Evolutionary conservation across 2,329 filamentous ascomycete genomes (phyloP), one percentile per base, ranked within the genome.

Genomic region (Penicillium italicum): DNA sequence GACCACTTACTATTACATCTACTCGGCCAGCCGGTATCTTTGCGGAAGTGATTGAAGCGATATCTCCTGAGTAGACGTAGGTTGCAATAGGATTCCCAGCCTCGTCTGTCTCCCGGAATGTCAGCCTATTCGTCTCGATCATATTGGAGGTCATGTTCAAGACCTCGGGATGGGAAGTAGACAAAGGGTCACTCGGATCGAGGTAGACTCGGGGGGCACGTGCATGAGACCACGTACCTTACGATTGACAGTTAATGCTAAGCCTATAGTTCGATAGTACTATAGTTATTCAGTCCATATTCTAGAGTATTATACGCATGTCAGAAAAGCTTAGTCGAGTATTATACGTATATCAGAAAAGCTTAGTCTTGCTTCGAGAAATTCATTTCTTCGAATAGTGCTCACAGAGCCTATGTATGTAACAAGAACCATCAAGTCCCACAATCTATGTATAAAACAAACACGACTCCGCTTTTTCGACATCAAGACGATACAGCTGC

Each of bases 61-160:
- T 48, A 47, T 57, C 49, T 20, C 65, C 61, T 4, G 77, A 76
- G 50, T 77, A 75, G 51, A 83, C 65, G 59, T 82, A 84, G 0
- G 79, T 80, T 6, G 76, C 74, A 3, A 72, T 75, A 12, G 79
- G 66, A 56, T 74, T 75, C 24, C 80, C 80, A 20, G 80, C 77
- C 54, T 82, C 80, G 63, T 84, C 80, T 22, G 70, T 69, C 56
- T 75, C 72, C 14, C 50, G 66, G 33, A 75, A 65, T n/a, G 63
- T 66, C 20, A 74, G 30, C n/a, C 48, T 53, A 14, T 22, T 38
- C 11, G 33, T 31, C 4, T 47, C 33, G 5, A 45, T 28, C 22
- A 22, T 18, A 26, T 37, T n/a, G 10, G 48, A 50, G 28, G 16
- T 9, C 48, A 50, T 50, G 5, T 50, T 50, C 7, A 45, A 36